phyloP scores from a whole-genome alignment of 2,329 filamentous ascomycete species.

The Cercospora brassicicola region DNA sequence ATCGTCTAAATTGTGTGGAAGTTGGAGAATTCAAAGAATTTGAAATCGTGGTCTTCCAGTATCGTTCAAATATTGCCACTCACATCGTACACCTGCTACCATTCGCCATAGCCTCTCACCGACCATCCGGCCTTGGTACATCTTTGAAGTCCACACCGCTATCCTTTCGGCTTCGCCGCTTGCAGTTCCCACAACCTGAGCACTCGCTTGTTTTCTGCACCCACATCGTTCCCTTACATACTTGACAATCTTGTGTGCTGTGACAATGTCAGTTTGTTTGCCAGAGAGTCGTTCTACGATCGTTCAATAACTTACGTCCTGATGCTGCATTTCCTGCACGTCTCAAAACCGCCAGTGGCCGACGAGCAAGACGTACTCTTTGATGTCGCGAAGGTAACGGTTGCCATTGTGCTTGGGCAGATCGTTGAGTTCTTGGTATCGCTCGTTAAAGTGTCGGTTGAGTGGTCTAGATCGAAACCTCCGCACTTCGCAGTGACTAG shows the following conservation, averaged over 20 bases:
- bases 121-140: neutral
- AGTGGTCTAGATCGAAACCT: neutral
- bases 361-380: neutral
- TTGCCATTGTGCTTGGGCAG: neutral
- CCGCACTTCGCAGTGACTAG: neutral
- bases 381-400: neutral
- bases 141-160: slow-evolving; percentile 10
- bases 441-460: neutral
- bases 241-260: neutral
- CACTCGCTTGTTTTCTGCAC: neutral
- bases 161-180: neutral
- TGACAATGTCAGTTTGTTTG: neutral
- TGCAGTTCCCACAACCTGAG: neutral
- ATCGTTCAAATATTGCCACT: neutral
- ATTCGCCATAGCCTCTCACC: neutral
- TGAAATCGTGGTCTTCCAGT: neutral
- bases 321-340: slow-evolving; percentile 3
- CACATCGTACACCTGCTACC: neutral
- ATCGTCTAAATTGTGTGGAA: neutral
- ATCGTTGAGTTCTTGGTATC: neutral
- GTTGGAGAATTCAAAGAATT: neutral
- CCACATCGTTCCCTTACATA: slow-evolving; percentile 1
- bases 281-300: neutral
- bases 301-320: neutral
- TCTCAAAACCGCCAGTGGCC: neutral